Evolutionary conservation across 208 protist species (phyloP).

Genomic region (Borovskyia barvae): DNA sequence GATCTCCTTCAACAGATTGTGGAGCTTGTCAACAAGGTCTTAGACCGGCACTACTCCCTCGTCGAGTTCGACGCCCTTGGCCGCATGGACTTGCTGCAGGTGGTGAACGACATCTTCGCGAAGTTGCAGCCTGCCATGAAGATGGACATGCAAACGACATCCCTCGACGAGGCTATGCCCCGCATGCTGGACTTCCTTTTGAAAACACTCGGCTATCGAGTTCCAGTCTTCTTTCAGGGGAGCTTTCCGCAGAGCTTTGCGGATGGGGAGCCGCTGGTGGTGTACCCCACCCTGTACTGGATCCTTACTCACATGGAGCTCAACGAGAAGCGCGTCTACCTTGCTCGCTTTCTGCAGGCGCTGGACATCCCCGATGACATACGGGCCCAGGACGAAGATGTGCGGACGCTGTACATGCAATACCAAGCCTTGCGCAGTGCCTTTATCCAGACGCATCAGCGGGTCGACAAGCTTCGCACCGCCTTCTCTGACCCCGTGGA

Average conservation of each 20-base stretch:
- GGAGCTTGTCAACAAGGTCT: constrained; percentile 72
- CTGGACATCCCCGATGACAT: constrained; percentile 87
- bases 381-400: constrained; percentile 85
- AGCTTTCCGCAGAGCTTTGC: constrained; percentile 79
- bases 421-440: constrained; percentile 76
- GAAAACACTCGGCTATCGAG: constrained; percentile 81
- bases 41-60: constrained; percentile 75
- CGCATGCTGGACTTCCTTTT: constrained; percentile 81
- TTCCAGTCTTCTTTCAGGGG: constrained; percentile 63
- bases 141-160: constrained; percentile 54
- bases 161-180: constrained; percentile 44
- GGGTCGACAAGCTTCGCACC: constrained; percentile 72
- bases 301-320: constrained; percentile 83
- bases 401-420: constrained; percentile 77
- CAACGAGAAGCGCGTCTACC: constrained; percentile 90
- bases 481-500: constrained; percentile 79
- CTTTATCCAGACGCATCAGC: constrained; percentile 83
- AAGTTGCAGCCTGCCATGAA: constrained; percentile 59
- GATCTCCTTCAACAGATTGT: constrained; percentile 82
- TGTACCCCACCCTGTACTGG: constrained; percentile 92
- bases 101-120: constrained; percentile 84
- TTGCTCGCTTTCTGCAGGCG: constrained; percentile 82
- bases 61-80: constrained; percentile 85
- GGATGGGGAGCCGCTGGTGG: constrained; percentile 66
- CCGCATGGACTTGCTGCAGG: constrained; percentile 69